These are phyloP conservation scores for Lactifluus volemus DNA, from an alignment of 768 basidiomycete species.

Conservation along the genomic window DNA sequence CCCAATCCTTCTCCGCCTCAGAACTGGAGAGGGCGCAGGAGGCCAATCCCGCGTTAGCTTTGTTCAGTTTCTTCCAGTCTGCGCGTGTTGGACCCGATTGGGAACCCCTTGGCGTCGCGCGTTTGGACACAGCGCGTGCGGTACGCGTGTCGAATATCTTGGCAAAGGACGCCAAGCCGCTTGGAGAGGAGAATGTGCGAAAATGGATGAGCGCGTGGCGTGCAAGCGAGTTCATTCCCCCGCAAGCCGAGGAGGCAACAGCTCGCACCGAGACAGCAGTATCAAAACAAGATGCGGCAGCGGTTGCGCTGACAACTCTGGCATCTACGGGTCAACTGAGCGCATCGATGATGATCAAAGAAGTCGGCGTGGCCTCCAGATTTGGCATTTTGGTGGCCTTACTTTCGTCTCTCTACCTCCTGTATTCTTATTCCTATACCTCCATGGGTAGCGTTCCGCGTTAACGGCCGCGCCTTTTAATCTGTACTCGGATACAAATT, in stretches of 20 bases:
- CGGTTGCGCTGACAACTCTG: not conserved
- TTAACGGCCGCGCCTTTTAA: not conserved
- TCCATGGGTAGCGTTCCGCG: not conserved
- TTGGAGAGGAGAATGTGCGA: constrained; percentile 14
- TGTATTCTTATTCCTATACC: constrained; percentile 3
- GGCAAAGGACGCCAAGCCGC: not conserved
- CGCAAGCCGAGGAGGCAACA: not conserved
- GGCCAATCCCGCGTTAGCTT: constrained; percentile 15
- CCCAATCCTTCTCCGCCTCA: not conserved
- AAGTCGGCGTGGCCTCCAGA: not conserved
- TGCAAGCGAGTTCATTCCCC: constrained; percentile 14
- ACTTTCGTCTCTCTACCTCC: not conserved
- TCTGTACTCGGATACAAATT: not conserved
- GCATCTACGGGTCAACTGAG: not conserved
- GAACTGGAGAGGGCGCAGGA: constrained; percentile 13
- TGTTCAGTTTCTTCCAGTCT: constrained; percentile 17
- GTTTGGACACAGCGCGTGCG: constrained; percentile 15
- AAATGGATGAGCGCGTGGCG: constrained; percentile 16
- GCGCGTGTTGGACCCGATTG: constrained; percentile 14
- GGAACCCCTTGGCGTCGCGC: constrained; percentile 23
- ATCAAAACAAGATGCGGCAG: not conserved
- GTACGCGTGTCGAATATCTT: constrained; percentile 16
- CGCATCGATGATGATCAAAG: not conserved
- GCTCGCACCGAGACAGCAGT: not conserved
- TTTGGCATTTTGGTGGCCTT: constrained; percentile 7